phyloP scores from a whole-genome alignment of 1,284 basidiomycete species.

The Cryptococcus jaspeensis region DNA sequence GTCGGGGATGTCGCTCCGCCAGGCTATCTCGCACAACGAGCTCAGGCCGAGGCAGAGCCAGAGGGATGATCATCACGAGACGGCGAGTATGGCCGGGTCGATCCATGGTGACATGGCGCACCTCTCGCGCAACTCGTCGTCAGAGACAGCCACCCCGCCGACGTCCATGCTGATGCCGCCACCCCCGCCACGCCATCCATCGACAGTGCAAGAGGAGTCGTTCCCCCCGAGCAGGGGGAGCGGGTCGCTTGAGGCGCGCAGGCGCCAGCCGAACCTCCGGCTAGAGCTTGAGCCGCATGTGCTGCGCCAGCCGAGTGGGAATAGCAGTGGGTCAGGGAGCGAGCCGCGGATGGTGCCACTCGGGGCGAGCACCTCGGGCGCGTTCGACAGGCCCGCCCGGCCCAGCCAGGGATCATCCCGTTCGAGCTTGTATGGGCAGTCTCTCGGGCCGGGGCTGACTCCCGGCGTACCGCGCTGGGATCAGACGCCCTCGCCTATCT shows the following conservation, averaged over 20 bases:
- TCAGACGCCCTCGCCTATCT: conserved; percentile 1
- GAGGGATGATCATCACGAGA: conserved; percentile 5
- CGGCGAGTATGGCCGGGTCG: conserved; percentile 23
- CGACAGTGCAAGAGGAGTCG: conserved; percentile 27
- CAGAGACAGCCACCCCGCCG: conserved; percentile 10
- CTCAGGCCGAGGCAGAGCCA: conserved; percentile 17
- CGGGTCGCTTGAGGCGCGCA: conserved; percentile 38
- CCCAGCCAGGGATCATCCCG: conserved; percentile 22
- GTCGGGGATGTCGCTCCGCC: conserved; percentile 32
- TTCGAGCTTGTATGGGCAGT: conserved; percentile 37
- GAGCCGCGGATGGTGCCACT: conserved; percentile 16
- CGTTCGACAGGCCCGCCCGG: conserved; percentile 6
- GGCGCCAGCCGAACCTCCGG: conserved; percentile 46
- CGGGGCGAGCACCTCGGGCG: background rate
- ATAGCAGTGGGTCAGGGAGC: conserved; percentile 6
- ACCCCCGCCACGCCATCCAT: conserved; percentile 20
- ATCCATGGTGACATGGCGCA: conserved; percentile 28
- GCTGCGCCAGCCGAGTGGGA: conserved; percentile 17
- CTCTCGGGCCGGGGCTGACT: conserved; percentile 11
- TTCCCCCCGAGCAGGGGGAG: conserved; percentile 15
- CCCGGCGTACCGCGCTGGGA: conserved; percentile 1
- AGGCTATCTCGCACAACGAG: conserved; percentile 34
- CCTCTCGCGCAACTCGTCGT: conserved; percentile 20
- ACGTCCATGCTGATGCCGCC: background rate
- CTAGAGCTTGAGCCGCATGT: conserved; percentile 46